Conservation (phyloP, 805 yeast species). For the Kuraishia molischiana region DNA sequence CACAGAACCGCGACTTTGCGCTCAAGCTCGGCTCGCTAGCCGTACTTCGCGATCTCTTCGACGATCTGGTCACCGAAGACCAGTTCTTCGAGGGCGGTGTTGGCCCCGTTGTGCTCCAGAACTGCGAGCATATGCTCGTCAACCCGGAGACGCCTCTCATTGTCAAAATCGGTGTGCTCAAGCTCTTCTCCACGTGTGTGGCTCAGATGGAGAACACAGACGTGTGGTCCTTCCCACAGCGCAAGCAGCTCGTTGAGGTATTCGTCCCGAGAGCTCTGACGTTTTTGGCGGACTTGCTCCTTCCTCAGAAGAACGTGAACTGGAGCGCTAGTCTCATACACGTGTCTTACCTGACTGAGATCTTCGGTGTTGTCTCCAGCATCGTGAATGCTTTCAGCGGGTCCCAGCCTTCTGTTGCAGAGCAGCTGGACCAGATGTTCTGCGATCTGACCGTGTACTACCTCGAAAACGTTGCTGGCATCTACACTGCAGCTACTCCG, state of each 20-base stretch:
- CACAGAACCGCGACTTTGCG: slow-evolving; percentile 17
- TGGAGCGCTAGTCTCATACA: not conserved
- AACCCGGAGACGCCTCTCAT: slow-evolving; percentile 19
- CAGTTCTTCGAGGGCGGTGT: slow-evolving; percentile 75
- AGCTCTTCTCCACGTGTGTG: slow-evolving; percentile 43
- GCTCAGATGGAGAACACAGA: slow-evolving; percentile 31
- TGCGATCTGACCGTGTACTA: not conserved
- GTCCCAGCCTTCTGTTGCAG: not conserved
- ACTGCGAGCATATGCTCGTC: slow-evolving; percentile 33
- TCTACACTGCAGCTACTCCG: not conserved
- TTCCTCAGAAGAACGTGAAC: not conserved
- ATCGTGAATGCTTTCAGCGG: slow-evolving; percentile 13
- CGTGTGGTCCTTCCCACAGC: not conserved
- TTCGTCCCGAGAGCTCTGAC: not conserved
- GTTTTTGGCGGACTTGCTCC: slow-evolving; percentile 4
- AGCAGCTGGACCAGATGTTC: not conserved
- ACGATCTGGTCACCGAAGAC: slow-evolving; percentile 77
- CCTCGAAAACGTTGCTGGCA: not conserved
- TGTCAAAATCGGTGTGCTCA: slow-evolving; percentile 36
- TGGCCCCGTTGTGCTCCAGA: slow-evolving; percentile 43
- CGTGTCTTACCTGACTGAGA: slow-evolving; percentile 7
- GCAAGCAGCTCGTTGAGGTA: not conserved
- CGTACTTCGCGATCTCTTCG: slow-evolving; percentile 68
- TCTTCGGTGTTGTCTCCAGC: slow-evolving; percentile 16
- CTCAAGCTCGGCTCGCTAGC: slow-evolving; percentile 42